These are phyloP conservation scores for Ophiostoma australiae DNA, from an alignment of 2,329 filamentous ascomycete species.

Conservation along the genomic window DNA sequence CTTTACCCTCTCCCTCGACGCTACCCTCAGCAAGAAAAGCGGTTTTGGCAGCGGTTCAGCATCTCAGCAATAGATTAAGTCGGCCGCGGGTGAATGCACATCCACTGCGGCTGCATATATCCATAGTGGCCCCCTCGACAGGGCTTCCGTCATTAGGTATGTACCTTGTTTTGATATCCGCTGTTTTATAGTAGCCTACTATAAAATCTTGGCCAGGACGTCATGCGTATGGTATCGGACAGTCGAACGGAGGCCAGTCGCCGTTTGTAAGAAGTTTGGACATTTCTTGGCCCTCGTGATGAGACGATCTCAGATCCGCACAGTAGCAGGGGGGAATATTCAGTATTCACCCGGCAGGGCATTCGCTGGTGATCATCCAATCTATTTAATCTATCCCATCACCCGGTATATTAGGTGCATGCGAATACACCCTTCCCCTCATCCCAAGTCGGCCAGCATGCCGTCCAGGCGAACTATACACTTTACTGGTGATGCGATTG, in stretches of 20 bases:
- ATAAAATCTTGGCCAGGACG: neutral
- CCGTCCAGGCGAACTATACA: neutral
- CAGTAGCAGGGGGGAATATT: too few species aligned
- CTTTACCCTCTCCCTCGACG: too few species aligned
- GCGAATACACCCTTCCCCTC: neutral
- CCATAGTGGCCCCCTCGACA: neutral
- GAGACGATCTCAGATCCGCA: too few species aligned
- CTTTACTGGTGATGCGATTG: neutral
- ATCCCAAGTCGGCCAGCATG: neutral
- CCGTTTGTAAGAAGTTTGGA: neutral
- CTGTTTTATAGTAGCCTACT: neutral
- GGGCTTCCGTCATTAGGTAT: neutral
- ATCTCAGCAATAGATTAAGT: neutral
- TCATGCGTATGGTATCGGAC: neutral
- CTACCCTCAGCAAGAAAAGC: neutral
- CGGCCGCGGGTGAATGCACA: neutral
- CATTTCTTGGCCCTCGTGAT: neutral
- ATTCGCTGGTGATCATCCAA: neutral
- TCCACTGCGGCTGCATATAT: neutral
- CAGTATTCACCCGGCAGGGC: too few species aligned
- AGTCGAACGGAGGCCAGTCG: neutral
- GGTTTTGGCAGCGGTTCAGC: neutral
- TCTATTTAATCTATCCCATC: neutral
- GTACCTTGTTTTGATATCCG: neutral
- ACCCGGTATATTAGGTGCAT: neutral